Percentiles rank a stretch among this genome's conserved stretches.
Evolutionary conservation across 345 rosid species (phyloP).

Genomic region (Aurinia saxatilis): DNA sequence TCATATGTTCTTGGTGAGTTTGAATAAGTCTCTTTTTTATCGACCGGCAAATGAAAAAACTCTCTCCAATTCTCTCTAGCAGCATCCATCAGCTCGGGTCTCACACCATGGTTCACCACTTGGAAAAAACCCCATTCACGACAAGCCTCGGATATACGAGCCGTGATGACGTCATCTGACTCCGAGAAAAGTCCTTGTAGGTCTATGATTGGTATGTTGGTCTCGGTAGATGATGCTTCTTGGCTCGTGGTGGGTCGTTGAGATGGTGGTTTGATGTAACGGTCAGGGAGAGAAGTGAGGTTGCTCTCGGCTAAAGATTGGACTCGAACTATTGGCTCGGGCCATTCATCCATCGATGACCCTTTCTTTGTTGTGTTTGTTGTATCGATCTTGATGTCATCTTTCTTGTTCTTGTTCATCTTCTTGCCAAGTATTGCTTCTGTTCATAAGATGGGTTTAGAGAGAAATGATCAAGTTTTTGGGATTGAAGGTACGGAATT

Average conservation of each 20-base stretch:
- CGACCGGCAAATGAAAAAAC: constrained; percentile 72
- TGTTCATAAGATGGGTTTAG: constrained; percentile 5
- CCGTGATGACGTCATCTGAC: constrained; percentile 12
- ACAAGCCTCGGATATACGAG: constrained; percentile 47
- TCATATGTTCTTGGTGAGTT: constrained; percentile 81
- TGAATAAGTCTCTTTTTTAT: constrained; percentile 51
- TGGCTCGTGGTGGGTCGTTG: constrained; percentile 19
- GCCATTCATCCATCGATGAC: constrained; percentile 60
- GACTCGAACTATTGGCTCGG: constrained; percentile 90
- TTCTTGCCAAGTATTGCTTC: neutral
- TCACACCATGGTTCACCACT: constrained; percentile 76
- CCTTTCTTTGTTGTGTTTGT: neutral
- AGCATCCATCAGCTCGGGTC: constrained; percentile 52
- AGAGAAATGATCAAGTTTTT: neutral
- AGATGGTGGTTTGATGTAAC: constrained; percentile 56
- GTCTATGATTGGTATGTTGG: constrained; percentile 79
- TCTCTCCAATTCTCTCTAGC: constrained; percentile 62
- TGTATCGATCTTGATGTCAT: constrained; percentile 10
- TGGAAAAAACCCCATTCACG: constrained; percentile 93
- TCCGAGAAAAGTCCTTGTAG: constrained; percentile 36
- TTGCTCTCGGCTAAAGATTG: constrained; percentile 72
- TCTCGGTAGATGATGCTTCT: neutral
- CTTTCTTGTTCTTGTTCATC: constrained; percentile 24
- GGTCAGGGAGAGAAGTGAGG: constrained; percentile 42
- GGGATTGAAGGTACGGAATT: constrained; percentile 9